A percentile compares a stretch with the other conserved stretches of the same genome.
phyloP scores from a whole-genome alignment of 2,329 filamentous ascomycete genomes.

The Hypoxylon rubiginosum region DNA sequence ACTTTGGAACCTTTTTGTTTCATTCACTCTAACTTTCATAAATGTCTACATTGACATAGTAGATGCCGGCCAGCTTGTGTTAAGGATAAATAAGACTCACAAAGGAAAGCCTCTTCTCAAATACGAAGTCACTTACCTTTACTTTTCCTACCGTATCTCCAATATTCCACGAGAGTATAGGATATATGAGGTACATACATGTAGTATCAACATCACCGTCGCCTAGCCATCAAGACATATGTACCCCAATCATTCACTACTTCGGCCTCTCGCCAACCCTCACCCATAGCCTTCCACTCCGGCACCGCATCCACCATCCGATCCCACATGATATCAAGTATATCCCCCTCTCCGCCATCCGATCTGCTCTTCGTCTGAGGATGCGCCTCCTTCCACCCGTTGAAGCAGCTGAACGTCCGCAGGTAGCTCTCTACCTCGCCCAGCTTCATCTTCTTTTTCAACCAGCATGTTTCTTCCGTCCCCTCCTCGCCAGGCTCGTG shows the following conservation, averaged over 20 bases:
- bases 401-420: constrained; percentile 71
- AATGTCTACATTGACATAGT: not conserved
- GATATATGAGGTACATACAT: not conserved
- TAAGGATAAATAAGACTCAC: not conserved
- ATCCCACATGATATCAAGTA: constrained; percentile 74
- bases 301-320: constrained; percentile 67
- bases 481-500: constrained; percentile 67
- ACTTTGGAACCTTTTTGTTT: constrained; percentile 5
- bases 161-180: no score
- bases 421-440: constrained; percentile 72
- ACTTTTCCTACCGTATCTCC: no score
- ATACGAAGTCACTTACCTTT: no score
- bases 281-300: constrained; percentile 63
- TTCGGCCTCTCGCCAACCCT: constrained; percentile 66
- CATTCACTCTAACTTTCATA: not conserved
- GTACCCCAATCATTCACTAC: constrained; percentile 73
- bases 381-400: constrained; percentile 70
- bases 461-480: constrained; percentile 60
- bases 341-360: constrained; percentile 70
- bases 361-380: constrained; percentile 62
- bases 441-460: constrained; percentile 67
- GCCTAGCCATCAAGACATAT: constrained; percentile 69
- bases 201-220: constrained; percentile 46
- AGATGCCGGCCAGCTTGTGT: not conserved
- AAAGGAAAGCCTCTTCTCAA: not conserved